Evolutionary conservation across 257 asterid genomes (phyloP), one percentile per base, ranked within the genome.

Genomic region (Gardenia jasminoides): DNA sequence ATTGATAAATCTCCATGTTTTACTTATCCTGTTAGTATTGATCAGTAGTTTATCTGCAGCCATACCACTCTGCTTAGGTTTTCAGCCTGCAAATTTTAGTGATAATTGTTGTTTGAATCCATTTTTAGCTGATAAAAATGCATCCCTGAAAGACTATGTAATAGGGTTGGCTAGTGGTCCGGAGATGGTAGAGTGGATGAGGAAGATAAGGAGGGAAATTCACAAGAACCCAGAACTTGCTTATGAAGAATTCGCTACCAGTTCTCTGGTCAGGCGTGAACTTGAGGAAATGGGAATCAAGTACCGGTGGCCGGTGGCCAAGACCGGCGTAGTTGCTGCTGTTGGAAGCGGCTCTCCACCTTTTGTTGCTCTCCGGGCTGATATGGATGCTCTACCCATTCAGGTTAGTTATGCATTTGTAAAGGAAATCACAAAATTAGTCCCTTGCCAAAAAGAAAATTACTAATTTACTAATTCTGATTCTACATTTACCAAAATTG

Each of bases 281-380:
- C 84, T 89, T 83, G 90, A 89, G 9, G 74, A 46, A 66, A 79
- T 89, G 88, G 90, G 87, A 39, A 46, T 89, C 30, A 72, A 30
- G 0, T 89, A 83, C 77, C 83, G 80, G 43, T 89, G 88, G 87
- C 93, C 93, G 54, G 90, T 85, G 76, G 93, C 91, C 1, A 76
- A 84, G 39, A 89, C 91, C 0, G 93, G 93, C 17, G 85, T 88
- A 0, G 88, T 86, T 0, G 93, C 89, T 61, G 31, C 83, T 72
- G 33, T 89, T 16, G 93, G 93, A 3, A 81, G 88, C 1, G 93
- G 91, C 10, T 16, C 65, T 41, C 88, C 89, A 3, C 93, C 93
- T 3, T 88, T 88, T 76, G 91, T 89, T 22, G 93, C 93, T 58
- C 88, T 89, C 11, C 83, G 93, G 77, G 93, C 90, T 10, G 93